Evolutionary conservation across 1,139 yeast species (phyloP), one percentile per base, ranked within the genome.

Genomic region (Debaryomyces fabryi): DNA sequence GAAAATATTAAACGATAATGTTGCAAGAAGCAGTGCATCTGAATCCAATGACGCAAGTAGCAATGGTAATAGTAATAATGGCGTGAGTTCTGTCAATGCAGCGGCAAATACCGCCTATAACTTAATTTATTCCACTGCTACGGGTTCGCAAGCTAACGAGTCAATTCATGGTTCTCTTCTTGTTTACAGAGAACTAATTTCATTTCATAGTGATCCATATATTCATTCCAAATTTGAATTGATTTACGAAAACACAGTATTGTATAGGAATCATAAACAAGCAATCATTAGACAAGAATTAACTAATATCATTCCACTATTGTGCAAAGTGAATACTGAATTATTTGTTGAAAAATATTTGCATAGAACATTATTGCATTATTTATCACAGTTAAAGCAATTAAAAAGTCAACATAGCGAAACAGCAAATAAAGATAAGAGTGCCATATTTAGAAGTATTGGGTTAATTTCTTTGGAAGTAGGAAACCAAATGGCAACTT

Each of bases 391-490:
- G 58, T 73, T 95, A 58, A 88, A 86, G 60, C 85, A 86, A 55
- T 84, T 82, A 56, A 82, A 82, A 49, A 70, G 63, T 45, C 76
- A 69, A 45, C 75, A 74, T 51, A 67, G 58, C 44, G 79, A 75
- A 45, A 52, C 65, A 3, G 74, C 76, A 16, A 73, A 72, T 48
- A 60, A 71, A 7, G 99, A 93, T 58, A 81, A 89, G 52, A 81
- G 91, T 16, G 82, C 88, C 15, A 88, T 92, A 5, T 81, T 91
- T 56, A 73, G 79, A n/a, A 85, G 96, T 34, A 86, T 92, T 45
- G 99, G 98, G 29, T 83, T 86, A 53, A 86, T 93, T 39, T 85
- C 97, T 0, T 75, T 82, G 38, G 92, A 91, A 54, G 96, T 92
- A 0, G 87, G 92, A 6, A 86, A 90, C 51, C 91, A 86, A 58